These are phyloP conservation scores for Alternaria novae-zelandiae DNA, from an alignment of 2,329 filamentous ascomycete species.

Conservation along the genomic window DNA sequence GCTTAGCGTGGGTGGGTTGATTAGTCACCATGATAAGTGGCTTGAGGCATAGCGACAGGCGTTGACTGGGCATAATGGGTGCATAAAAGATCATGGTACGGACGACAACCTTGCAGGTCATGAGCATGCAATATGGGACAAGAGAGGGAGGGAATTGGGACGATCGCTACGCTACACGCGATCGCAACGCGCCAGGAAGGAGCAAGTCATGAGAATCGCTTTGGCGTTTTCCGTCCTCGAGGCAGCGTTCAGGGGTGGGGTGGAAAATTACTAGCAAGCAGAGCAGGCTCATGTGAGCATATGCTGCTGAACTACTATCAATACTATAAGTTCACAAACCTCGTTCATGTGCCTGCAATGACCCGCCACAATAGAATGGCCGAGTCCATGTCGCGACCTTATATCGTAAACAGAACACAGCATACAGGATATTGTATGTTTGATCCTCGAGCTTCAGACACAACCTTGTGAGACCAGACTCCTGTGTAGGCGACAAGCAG, in stretches of 20 bases:
- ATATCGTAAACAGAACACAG: neutral
- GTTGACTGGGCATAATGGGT: conserved; percentile 37
- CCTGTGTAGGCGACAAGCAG: neutral
- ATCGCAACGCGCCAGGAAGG: conserved; percentile 18
- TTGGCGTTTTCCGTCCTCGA: conserved; percentile 18
- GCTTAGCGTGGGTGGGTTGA: conserved; percentile 39
- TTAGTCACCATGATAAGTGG: conserved; percentile 25
- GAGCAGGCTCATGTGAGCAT: conserved; percentile 8
- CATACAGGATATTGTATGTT: neutral
- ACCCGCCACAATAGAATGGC: neutral
- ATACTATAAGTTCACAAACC: conserved; percentile 4
- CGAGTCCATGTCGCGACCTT: neutral
- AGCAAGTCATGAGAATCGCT: conserved; percentile 16
- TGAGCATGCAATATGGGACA: conserved; percentile 1
- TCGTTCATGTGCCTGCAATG: neutral
- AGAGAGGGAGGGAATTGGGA: neutral
- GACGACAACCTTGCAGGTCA: neutral
- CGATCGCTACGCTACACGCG: conserved; percentile 6
- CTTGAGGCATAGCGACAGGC: conserved; percentile 48
- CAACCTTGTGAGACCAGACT: no score
- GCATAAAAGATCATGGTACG: conserved; percentile 16
- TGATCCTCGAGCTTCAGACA: neutral
- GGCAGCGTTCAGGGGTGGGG: conserved; percentile 11
- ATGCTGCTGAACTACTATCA: conserved; percentile 7
- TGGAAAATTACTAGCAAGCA: conserved; percentile 13